Evolutionary conservation across 78 protist species (phyloP).

Genomic region (Dictyostelium purpureum): DNA sequence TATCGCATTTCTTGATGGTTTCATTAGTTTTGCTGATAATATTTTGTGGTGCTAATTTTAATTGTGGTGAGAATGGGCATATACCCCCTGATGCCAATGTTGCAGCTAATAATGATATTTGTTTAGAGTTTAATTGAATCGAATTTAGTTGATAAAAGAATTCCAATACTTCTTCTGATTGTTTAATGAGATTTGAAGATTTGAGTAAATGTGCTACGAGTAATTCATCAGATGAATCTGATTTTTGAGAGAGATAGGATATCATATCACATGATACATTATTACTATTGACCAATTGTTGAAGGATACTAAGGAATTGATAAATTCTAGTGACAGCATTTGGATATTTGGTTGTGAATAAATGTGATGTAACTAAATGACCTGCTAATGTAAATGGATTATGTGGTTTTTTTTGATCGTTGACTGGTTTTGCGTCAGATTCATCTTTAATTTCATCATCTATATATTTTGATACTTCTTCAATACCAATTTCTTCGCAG

Average conservation of each 20-base stretch:
- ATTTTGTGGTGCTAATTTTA: not conserved
- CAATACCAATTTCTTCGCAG: constrained; percentile 47
- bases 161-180: constrained; percentile 45
- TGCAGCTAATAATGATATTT: constrained; percentile 41
- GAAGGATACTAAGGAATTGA: constrained; percentile 1
- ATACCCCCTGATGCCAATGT: constrained; percentile 45
- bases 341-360: constrained; percentile 14
- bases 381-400: constrained; percentile 53
- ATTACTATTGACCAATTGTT: constrained; percentile 9
- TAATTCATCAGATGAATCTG: constrained; percentile 55
- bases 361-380: constrained; percentile 5
- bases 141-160: constrained; percentile 59
- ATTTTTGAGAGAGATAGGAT: constrained; percentile 50
- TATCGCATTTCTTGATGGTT: not conserved
- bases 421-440: constrained; percentile 17
- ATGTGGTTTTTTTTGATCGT: constrained; percentile 8
- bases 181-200: constrained; percentile 20
- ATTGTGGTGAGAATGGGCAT: not conserved
- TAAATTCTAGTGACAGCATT: constrained; percentile 13
- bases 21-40: not conserved
- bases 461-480: constrained; percentile 22
- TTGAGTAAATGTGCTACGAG: constrained; percentile 42
- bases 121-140: constrained; percentile 34
- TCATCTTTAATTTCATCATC: not conserved
- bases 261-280: constrained; percentile 63